phyloP scores from a whole-genome alignment of 1,139 yeast species.

The Casaregolazyma lundiana region DNA sequence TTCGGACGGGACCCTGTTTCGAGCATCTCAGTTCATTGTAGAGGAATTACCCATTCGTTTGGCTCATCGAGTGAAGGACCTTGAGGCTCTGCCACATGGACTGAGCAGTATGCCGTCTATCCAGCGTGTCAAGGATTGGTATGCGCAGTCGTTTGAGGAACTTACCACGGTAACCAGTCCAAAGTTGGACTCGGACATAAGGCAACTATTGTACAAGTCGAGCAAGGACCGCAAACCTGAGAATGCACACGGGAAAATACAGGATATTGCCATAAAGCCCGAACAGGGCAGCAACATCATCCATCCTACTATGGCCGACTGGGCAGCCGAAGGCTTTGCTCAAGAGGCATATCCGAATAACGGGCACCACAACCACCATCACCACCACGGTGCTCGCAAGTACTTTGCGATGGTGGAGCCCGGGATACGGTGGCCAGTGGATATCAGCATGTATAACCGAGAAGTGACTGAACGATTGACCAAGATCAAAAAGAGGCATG shows the following conservation, averaged over 20 bases:
- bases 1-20: constrained; percentile 69
- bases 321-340: constrained; percentile 26
- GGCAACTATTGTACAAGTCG: constrained; percentile 26
- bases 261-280: constrained; percentile 28
- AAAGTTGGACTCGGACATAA: constrained; percentile 28
- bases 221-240: constrained; percentile 15
- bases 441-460: constrained; percentile 68
- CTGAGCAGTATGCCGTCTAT: constrained; percentile 71
- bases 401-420: constrained; percentile 60
- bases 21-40: constrained; percentile 80
- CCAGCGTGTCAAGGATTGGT: constrained; percentile 77
- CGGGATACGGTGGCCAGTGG: constrained; percentile 61
- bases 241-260: constrained; percentile 12
- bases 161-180: constrained; percentile 46
- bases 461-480: constrained; percentile 61
- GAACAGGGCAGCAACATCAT: constrained; percentile 24
- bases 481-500: constrained; percentile 77
- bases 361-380: constrained; percentile 2
- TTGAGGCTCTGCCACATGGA: constrained; percentile 76
- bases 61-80: constrained; percentile 80
- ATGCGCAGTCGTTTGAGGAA: constrained; percentile 86
- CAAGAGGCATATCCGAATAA: constrained; percentile 15
- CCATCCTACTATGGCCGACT: constrained; percentile 24
- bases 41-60: constrained; percentile 84
- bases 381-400: constrained; percentile 34